Evolutionary conservation across 2,329 filamentous ascomycete genomes (phyloP).

Genomic region (Sporothrix protearum): DNA sequence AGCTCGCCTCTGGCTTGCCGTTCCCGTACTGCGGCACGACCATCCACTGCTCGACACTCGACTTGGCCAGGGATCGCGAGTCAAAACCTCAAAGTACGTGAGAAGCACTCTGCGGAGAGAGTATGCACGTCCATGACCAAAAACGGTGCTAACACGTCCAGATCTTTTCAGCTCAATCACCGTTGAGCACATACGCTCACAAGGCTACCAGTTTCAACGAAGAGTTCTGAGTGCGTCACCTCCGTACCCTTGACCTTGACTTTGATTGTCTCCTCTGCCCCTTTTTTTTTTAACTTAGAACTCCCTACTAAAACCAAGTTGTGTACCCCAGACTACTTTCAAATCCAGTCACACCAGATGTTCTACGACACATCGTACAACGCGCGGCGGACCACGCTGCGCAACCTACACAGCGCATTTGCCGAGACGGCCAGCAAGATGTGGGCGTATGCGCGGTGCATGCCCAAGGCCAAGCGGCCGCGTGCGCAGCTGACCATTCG

Average conservation of each 20-base stretch:
- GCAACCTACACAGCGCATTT: slow-evolving; percentile 74
- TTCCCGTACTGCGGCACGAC: slow-evolving; percentile 88
- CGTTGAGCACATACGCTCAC: slow-evolving; percentile 67
- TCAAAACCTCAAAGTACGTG: slow-evolving; percentile 49
- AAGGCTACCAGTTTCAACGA: slow-evolving; percentile 73
- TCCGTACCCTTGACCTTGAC: slow-evolving; percentile 18
- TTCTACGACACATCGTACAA: slow-evolving; percentile 81
- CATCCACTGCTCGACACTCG: slow-evolving; percentile 71
- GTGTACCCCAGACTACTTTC: slow-evolving; percentile 58
- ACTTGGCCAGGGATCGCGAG: slow-evolving; percentile 66
- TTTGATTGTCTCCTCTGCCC: background rate
- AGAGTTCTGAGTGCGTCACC: slow-evolving; percentile 66
- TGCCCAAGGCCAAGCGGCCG: slow-evolving; percentile 57
- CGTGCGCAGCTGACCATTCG: slow-evolving; percentile 57
- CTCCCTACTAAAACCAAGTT: background rate
- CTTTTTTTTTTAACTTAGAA: too few species aligned
- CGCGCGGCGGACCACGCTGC: slow-evolving; percentile 60
- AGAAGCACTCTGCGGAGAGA: too few species aligned
- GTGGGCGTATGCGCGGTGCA: slow-evolving; percentile 58
- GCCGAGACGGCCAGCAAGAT: slow-evolving; percentile 73
- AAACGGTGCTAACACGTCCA: slow-evolving; percentile 28
- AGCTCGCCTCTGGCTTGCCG: slow-evolving; percentile 38
- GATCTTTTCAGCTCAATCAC: slow-evolving; percentile 70
- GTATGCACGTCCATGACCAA: background rate
- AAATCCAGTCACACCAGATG: slow-evolving; percentile 80